Base-by-base conservation (phyloP, 768 basidiomycete species). In the Lyophyllum semitale region DNA sequence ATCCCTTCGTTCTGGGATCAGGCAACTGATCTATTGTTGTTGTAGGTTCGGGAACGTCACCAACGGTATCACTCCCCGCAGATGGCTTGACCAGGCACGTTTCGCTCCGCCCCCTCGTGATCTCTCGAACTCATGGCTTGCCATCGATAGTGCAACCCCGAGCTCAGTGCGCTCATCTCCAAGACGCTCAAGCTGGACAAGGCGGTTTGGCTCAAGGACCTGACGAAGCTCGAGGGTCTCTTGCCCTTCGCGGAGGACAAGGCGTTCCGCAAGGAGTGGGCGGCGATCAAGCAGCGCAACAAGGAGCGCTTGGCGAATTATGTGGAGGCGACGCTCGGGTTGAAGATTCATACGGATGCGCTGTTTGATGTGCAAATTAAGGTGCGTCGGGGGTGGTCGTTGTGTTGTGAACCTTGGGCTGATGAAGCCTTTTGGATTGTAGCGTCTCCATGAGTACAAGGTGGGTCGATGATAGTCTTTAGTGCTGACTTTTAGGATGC, bases 391-490 rank as follows among this genome's bases (percentile, higher is more conserved):
- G 1, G 27, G 11, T 29, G 1, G 15, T 17, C 26, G 6, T 22
- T 32, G 32, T 18, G 15, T 44, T 26, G 4, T 46, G 15, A 26
- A 37, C 23, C n/a, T 35, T 49, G 23, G 44, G 4, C 33, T n/a
- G n/a, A 29, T 45, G 26, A 13, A 11, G 12, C n/a, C 17, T 37
- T 41, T 35, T 43, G 17, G 12, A 9, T 37, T 40, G 13, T 54
- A 94, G 88, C 85, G 96, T 63, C 74, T 96, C 59, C 95, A 98
- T 60, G 94, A 97, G 73, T 96, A 91, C 66, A 94, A 93, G 82
- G 86, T 84, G 47, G n/a, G 66, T 33, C 1, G 18, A 11, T 42
- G 18, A 3, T 18, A 8, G 42, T 26, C 4, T 11, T 8, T 43
- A 27, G 20, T 8, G 3, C n/a, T 35, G 30, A 13, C 13, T 29